Base-by-base conservation (phyloP, 2,329 filamentous ascomycete genomes). In the Emergomyces africanus region DNA sequence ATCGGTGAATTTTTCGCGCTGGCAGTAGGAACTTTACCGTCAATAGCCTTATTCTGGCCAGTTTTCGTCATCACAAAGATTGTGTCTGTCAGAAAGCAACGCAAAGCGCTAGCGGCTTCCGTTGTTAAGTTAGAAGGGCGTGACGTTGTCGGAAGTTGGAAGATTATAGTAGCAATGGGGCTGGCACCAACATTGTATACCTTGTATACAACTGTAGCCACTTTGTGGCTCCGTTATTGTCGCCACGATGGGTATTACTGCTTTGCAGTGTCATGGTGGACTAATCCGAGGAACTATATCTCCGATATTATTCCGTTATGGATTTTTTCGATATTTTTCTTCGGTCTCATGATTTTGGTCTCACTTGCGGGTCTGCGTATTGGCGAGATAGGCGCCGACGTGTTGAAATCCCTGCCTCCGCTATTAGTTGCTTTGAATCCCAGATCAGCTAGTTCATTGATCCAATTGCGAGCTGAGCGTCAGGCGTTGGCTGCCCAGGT, bases 381-480 rank as follows among this genome's bases (percentile, higher is more conserved):
- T 64, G 90, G 90, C 51, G 90, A 95, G 74, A 86, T 91, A 9
- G 89, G 89, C 55, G 92, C 95, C 88, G 90, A 95, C 69, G 94
- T 95, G 58, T 78, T 89, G 75, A 95, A 95, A 74, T 94, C 89
- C 0, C 79, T 95, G 23, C 82, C 88, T 12, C 90, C 90, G 9
- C 81, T 95, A 5, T 76, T 90, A 44, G 78, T 94, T 51, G 89
- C 87, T 66, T 79, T 95, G 67, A 84, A 85, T 66, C 90, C 90
- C 5, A 81, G 82, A 10, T 88, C 86, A 2, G 84, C 82, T 71
- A 90, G 88, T 74, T 88, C 85, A 64, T 82, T 95, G 55, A 81
- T 86, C 63, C 84, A 85, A 65, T 79, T 95, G 58, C 83, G 88
- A 59, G 76, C 81, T 64, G 78, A 82, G 59, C 82, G 90, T 57